Evolutionary conservation across 345 rosid genomes (phyloP), one percentile per base, ranked within the genome.

Genomic region (Gossypium arboreum): DNA sequence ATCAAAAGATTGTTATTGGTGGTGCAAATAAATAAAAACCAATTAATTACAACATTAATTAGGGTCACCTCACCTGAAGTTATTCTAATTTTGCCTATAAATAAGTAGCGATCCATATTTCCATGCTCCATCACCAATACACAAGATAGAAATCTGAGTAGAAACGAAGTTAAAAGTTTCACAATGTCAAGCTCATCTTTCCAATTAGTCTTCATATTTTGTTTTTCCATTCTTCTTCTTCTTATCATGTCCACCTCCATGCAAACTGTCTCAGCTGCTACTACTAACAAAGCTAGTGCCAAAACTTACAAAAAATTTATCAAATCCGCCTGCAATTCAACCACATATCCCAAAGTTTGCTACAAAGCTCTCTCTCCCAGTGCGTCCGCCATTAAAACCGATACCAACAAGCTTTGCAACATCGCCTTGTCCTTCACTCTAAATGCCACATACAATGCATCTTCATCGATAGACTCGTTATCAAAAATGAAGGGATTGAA

Each of bases 271-370:
- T 59, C 63, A 60, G 64, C 64, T 17, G 64, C 41, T 1, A 27
- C 64, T 0, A 60, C 41, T 2, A 13, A 25, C 41, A 60, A 20
- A 22, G 12, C 27, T 57, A 39, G 13, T n/a, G n/a, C 22, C 24
- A 9, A 12, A 66, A 20, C 69, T 8, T 87, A 84, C 91, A 83
- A 62, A 60, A 81, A 73, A 3, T 93, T 78, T 81, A 79, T 93
- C 17, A 78, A 81, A 76, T 81, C 80, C 10, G 83, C 89, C 1
- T 91, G 97, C 84, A 82, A 78, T 24, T 70, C 89, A 4, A 85
- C 97, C 64, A 82, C 80, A 39, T 84, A 83, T 68, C 91, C 98
- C 2, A 59, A 61, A 4, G 77, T 80, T 55, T 93, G 98, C 85
- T 79, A 83, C 87, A 75, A 68, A 54, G 71, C 80, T 39, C 91